phyloP scores from a whole-genome alignment of 164 flowering plant species.

The Vitis riparia region DNA sequence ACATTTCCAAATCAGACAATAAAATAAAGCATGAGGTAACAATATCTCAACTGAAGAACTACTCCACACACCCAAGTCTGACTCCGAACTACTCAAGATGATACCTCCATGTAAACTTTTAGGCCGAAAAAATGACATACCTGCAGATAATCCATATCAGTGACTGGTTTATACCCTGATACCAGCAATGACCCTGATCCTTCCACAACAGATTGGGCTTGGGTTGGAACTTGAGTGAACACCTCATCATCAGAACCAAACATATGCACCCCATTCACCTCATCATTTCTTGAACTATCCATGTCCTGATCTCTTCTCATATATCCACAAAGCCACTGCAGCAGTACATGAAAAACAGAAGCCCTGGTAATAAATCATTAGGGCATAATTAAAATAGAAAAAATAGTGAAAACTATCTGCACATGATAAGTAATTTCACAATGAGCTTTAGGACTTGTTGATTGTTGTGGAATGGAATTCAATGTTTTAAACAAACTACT shows the following conservation, averaged over 20 bases:
- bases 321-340: conserved; percentile 69
- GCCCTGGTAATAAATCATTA: conserved; percentile 71
- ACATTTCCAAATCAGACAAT: no score
- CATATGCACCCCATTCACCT: conserved; percentile 31
- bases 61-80: not conserved
- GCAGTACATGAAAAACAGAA: conserved; percentile 54
- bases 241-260: conserved; percentile 75
- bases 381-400: conserved; percentile 47
- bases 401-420: no score
- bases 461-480: no score
- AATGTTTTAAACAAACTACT: no score
- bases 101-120: no score
- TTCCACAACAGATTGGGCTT: conserved; percentile 70
- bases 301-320: conserved; percentile 35
- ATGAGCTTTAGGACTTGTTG: no score
- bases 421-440: no score
- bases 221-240: conserved; percentile 65
- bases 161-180: conserved; percentile 61
- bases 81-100: no score
- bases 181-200: conserved; percentile 64
- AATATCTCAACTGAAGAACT: no score
- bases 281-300: conserved; percentile 29
- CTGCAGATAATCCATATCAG: conserved; percentile 94
- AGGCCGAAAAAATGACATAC: conserved; percentile 23
- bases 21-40: no score